Evolutionary conservation across 2,329 filamentous ascomycete species (phyloP).

Genomic region (Aspergillus ochraceus): DNA sequence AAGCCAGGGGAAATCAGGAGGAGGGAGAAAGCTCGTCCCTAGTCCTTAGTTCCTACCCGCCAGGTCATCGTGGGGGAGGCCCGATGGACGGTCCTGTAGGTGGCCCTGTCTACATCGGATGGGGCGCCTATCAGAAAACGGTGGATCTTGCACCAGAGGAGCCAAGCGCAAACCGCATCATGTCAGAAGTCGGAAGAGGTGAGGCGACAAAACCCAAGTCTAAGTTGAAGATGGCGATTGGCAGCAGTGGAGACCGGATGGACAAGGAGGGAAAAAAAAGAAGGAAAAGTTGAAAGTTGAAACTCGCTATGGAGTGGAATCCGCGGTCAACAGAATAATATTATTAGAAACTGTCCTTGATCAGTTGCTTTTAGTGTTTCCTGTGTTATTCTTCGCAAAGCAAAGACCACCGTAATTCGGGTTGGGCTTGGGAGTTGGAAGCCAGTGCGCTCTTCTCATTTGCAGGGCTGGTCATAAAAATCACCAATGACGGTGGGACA

Average conservation of each 20-base stretch:
- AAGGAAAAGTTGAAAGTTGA: slow-evolving; percentile 9
- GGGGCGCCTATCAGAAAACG: slow-evolving; percentile 21
- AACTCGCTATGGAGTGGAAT: not conserved
- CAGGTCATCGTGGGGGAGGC: slow-evolving; percentile 28
- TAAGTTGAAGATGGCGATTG: slow-evolving; percentile 18
- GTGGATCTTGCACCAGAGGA: slow-evolving; percentile 16
- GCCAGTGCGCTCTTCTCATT: not conserved
- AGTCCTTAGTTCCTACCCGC: slow-evolving; percentile 6
- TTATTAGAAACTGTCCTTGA: not conserved
- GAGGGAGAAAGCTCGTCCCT: slow-evolving; percentile 9
- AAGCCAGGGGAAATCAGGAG: slow-evolving; percentile 18
- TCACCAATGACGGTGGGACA: slow-evolving; percentile 18
- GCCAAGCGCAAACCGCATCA: slow-evolving; percentile 17
- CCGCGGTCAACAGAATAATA: not conserved
- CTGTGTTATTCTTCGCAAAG: not conserved
- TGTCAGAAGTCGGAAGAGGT: slow-evolving; percentile 16
- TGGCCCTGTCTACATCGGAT: slow-evolving; percentile 18
- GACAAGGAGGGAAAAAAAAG: slow-evolving; percentile 2
- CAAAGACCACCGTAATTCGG: not conserved
- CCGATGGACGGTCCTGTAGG: slow-evolving; percentile 21
- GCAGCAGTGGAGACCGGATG: slow-evolving; percentile 14
- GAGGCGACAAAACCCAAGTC: slow-evolving; percentile 18
- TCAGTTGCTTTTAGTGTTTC: not conserved
- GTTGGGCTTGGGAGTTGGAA: slow-evolving; percentile 5
- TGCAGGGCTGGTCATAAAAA: not conserved